These are phyloP conservation scores for Debaryomyces tyrocola DNA, from an alignment of 805 yeast species.

Conservation along the genomic window DNA sequence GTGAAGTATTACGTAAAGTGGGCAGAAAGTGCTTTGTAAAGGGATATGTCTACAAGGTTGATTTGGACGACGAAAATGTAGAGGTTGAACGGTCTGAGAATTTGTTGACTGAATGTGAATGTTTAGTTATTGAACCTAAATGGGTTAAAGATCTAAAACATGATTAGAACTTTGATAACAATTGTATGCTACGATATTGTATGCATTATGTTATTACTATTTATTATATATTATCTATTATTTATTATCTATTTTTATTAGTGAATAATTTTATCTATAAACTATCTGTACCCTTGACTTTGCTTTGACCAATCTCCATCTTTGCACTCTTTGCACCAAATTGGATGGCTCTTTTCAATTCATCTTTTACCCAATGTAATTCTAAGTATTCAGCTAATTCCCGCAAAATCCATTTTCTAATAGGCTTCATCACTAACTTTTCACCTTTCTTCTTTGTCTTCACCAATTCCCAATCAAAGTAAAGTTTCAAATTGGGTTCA, in stretches of 20 bases:
- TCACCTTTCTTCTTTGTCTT: conserved; percentile 28
- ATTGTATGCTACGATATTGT: not conserved
- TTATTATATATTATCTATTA: conserved; percentile 2
- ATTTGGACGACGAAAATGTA: conserved; percentile 13
- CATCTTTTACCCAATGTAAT: conserved; percentile 59
- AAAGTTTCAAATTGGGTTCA: conserved; percentile 48
- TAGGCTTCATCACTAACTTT: conserved; percentile 19
- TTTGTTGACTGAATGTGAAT: conserved; percentile 37
- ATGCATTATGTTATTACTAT: not conserved
- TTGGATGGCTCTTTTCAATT: conserved; percentile 92
- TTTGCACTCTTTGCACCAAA: conserved; percentile 96
- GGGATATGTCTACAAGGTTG: conserved; percentile 31
- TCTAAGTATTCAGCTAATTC: conserved; percentile 54
- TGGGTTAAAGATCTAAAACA: conserved; percentile 34
- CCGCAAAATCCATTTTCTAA: conserved; percentile 59
- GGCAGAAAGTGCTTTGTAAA: conserved; percentile 43
- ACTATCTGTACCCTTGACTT: conserved; percentile 71
- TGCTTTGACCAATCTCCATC: conserved; percentile 78
- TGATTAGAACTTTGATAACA: not conserved
- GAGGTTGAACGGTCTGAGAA: conserved; percentile 21
- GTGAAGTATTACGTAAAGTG: conserved; percentile 26
- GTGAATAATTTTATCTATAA: conserved; percentile 6
- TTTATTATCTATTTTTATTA: not conserved
- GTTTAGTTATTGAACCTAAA: conserved; percentile 41
- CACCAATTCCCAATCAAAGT: conserved; percentile 25